Conservation (phyloP, 139 green algal species). For the Chlamydomonas sphaeroides region DNA sequence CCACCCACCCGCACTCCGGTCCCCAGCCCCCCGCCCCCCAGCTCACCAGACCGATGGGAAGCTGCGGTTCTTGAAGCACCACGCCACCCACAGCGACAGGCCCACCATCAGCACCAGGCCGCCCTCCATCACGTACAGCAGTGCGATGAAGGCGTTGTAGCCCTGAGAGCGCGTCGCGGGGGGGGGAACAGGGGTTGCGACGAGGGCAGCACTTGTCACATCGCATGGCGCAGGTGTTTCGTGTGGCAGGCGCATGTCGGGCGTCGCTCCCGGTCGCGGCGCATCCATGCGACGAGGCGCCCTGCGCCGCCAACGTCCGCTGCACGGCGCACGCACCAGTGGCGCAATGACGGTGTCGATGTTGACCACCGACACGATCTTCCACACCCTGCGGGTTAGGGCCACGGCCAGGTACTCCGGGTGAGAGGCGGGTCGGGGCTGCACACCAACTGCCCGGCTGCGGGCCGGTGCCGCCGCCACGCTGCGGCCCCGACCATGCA, state of each 20-base stretch:
- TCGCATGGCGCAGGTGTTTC: no score
- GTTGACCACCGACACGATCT: slow-evolving; percentile 3
- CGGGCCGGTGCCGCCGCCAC: no score
- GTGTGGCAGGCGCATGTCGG: no score
- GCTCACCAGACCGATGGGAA: slow-evolving; percentile 34
- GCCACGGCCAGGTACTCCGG: no score
- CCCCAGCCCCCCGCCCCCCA: neutral
- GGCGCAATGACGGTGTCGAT: slow-evolving; percentile 26
- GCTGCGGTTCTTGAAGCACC: slow-evolving; percentile 44
- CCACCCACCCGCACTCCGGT: no score
- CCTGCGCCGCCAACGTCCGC: no score
- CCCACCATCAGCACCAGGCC: slow-evolving; percentile 28
- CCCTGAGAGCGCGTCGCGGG: neutral
- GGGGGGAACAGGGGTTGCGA: neutral
- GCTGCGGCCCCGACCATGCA: no score
- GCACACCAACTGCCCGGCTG: no score
- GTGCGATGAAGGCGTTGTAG: slow-evolving; percentile 26
- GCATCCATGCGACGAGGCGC: no score
- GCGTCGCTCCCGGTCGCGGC: no score
- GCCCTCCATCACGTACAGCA: slow-evolving; percentile 30
- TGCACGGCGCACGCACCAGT: slow-evolving; percentile 19
- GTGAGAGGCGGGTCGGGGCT: no score
- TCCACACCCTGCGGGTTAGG: neutral
- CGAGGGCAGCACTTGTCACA: no score
- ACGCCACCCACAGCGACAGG: slow-evolving; percentile 40